Conservation (phyloP, 164 flowering plant genomes). For the Stephania japonica region DNA sequence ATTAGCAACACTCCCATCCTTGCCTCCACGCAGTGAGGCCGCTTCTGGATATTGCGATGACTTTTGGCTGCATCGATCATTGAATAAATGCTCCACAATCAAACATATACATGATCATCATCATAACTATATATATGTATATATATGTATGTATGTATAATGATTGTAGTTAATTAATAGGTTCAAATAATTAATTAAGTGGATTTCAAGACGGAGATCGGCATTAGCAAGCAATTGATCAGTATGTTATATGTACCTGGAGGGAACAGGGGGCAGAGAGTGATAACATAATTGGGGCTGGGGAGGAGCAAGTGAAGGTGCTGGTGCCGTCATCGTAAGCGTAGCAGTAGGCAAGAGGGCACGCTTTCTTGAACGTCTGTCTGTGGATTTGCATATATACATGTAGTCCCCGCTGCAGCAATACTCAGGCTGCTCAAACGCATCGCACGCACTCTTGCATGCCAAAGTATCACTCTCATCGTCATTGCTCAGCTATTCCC, state of each 20-base stretch:
- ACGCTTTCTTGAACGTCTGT: constrained; percentile 57
- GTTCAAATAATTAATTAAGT: too few relatives aligned
- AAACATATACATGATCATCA: not conserved
- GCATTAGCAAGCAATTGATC: too few relatives aligned
- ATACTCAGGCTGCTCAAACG: constrained; percentile 49
- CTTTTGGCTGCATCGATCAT: not conserved
- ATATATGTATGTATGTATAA: too few relatives aligned
- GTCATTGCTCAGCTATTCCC: constrained; percentile 21
- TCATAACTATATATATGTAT: too few relatives aligned
- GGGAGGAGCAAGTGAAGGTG: constrained; percentile 64
- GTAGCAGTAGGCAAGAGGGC: constrained; percentile 79
- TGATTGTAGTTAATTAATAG: too few relatives aligned
- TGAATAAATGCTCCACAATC: not conserved
- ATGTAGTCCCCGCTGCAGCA: constrained; percentile 71
- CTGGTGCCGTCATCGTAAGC: constrained; percentile 85
- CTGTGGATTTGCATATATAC: constrained; percentile 55
- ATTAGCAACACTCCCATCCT: not conserved
- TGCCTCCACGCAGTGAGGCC: not conserved
- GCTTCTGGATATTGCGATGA: not conserved
- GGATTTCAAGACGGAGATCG: too few relatives aligned
- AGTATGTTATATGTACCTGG: not conserved
- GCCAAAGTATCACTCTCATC: constrained; percentile 27
- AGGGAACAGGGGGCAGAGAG: constrained; percentile 48
- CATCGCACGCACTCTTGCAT: constrained; percentile 87
- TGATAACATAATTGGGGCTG: constrained; percentile 50